These are phyloP conservation scores for Penicillium mononematosum DNA, from an alignment of 495 filamentous ascomycete species.

Conservation along the genomic window DNA sequence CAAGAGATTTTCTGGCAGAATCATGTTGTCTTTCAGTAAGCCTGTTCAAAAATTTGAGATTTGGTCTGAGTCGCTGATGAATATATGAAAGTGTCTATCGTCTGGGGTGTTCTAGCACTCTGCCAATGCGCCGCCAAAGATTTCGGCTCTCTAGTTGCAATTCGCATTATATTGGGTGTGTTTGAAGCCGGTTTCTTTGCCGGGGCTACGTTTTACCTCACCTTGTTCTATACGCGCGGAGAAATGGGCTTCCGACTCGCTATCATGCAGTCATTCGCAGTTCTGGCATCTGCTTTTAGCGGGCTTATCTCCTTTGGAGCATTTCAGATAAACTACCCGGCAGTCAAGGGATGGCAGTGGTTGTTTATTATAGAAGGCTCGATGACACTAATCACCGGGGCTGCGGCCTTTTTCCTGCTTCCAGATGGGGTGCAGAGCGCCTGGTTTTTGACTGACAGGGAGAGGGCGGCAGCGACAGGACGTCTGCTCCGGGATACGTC, in stretches of 20 bases:
- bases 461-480: conserved; percentile 40
- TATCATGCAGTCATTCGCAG: conserved; percentile 68
- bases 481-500: conserved; percentile 33
- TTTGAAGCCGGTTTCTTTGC: conserved; percentile 68
- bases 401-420: conserved; percentile 63
- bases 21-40: conserved; percentile 44
- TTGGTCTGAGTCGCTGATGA: not conserved
- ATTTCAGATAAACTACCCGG: conserved; percentile 59
- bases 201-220: conserved; percentile 58
- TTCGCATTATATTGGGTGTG: conserved; percentile 46
- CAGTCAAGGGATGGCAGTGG: conserved; percentile 63
- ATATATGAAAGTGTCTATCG: conserved; percentile 35
- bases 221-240: conserved; percentile 52
- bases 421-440: conserved; percentile 58
- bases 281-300: conserved; percentile 63
- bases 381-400: conserved; percentile 56
- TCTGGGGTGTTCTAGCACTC: conserved; percentile 44
- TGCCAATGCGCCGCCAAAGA: conserved; percentile 47
- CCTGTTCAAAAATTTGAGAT: conserved; percentile 15
- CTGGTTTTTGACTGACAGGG: conserved; percentile 57
- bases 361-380: conserved; percentile 71
- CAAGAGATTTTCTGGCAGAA: conserved; percentile 53
- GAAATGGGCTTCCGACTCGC: conserved; percentile 69
- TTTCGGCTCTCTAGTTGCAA: conserved; percentile 53
- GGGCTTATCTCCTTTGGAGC: conserved; percentile 69